A percentile compares a stretch with the other conserved stretches of the same genome.
These are phyloP conservation scores for Paramecium sexaurelia DNA, from an alignment of 73 alveolate genomes.

Conservation along the genomic window DNA sequence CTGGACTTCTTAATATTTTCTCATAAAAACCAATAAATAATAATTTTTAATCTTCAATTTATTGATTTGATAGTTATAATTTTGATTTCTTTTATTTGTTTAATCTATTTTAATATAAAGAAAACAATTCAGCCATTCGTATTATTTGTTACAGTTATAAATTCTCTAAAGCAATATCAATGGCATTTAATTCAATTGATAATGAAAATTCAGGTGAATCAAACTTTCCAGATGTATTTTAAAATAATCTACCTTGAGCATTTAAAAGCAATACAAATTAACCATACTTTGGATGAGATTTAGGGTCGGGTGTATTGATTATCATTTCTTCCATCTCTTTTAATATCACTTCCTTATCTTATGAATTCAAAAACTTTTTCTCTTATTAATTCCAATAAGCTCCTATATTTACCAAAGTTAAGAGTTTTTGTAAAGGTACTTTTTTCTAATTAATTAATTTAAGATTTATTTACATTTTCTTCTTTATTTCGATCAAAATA, in stretches of 20 bases:
- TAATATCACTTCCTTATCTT: background rate
- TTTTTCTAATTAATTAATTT: background rate
- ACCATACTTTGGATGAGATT: background rate
- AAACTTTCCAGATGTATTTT: slow-evolving; percentile 44
- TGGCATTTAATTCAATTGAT: background rate
- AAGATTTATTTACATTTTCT: background rate
- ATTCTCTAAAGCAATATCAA: slow-evolving; percentile 50
- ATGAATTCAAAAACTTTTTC: background rate
- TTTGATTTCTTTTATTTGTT: slow-evolving; percentile 12
- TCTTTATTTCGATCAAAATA: slow-evolving; percentile 46
- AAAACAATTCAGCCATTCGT: slow-evolving; percentile 40
- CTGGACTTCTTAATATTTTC: slow-evolving; percentile 32
- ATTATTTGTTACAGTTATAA: background rate
- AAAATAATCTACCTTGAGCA: slow-evolving; percentile 25
- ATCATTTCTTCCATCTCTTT: slow-evolving; percentile 1
- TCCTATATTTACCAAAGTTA: background rate
- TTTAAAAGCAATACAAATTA: background rate
- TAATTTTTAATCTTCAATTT: slow-evolving; percentile 16
- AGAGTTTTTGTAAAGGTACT: slow-evolving; percentile 30
- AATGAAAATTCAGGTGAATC: slow-evolving; percentile 17
- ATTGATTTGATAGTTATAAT: background rate
- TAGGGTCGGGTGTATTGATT: background rate
- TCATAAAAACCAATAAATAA: background rate
- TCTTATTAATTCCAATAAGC: slow-evolving; percentile 44
- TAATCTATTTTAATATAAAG: slow-evolving; percentile 22